These are phyloP conservation scores for Nyssa sinensis DNA, from an alignment of 148 eudicot genomes.

Conservation along the genomic window DNA sequence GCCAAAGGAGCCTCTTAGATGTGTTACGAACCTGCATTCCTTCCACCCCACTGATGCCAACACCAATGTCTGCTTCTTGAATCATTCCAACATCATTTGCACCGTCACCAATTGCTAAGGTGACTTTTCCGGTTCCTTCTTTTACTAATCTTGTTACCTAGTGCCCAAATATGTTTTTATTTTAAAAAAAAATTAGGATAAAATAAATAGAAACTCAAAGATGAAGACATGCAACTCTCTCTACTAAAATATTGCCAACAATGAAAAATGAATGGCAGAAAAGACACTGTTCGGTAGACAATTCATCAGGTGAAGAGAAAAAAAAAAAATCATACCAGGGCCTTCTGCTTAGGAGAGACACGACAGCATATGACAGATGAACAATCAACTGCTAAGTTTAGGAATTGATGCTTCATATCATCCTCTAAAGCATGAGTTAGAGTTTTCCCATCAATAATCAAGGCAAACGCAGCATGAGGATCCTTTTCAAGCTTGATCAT, in stretches of 20 bases:
- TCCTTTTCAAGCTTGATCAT: slow-evolving; percentile 85
- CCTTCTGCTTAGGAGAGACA: slow-evolving; percentile 96
- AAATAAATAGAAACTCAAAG: not conserved
- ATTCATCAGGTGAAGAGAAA: not conserved
- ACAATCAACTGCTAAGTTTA: slow-evolving; percentile 73
- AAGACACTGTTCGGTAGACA: not conserved
- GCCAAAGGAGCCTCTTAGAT: slow-evolving; percentile 10
- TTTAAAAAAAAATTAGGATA: not conserved
- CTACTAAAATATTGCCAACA: no score
- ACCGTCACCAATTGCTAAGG: slow-evolving; percentile 95
- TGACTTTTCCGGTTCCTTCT: slow-evolving; percentile 92
- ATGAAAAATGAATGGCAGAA: not conserved
- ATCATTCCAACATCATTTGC: slow-evolving; percentile 99
- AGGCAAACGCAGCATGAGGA: slow-evolving; percentile 90
- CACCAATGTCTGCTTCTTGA: slow-evolving; percentile 98
- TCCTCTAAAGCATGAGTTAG: slow-evolving; percentile 75
- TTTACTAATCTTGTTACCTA: slow-evolving; percentile 92
- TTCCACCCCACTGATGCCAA: slow-evolving; percentile 95
- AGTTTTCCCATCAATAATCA: slow-evolving; percentile 87
- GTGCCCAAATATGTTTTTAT: not conserved
- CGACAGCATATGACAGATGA: slow-evolving; percentile 98
- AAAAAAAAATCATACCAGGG: slow-evolving; percentile 52
- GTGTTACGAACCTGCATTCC: slow-evolving; percentile 91
- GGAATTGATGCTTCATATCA: slow-evolving; percentile 73
- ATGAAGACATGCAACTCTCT: not conserved